phyloP scores from a whole-genome alignment of 2,329 filamentous ascomycete species.

The Colletotrichum horii region DNA sequence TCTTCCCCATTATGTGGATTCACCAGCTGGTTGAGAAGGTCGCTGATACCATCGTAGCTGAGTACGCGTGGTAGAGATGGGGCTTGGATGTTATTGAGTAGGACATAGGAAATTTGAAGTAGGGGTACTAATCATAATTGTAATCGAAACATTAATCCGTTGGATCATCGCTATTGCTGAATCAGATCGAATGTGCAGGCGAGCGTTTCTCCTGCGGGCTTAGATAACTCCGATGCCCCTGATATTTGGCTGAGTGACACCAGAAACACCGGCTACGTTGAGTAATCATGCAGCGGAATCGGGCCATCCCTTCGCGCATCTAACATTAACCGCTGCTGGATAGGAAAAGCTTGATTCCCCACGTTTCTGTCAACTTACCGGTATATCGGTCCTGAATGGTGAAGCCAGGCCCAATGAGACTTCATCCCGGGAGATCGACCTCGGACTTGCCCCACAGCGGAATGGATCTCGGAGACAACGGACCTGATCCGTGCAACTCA shows the following conservation, averaged over 20 bases:
- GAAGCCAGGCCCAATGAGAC: not conserved
- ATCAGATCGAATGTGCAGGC: not conserved
- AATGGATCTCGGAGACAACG: not conserved
- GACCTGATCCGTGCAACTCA: not conserved
- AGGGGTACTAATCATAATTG: not conserved
- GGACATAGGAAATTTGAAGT: not conserved
- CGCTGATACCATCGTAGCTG: slow-evolving; percentile 24
- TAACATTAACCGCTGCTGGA: not conserved
- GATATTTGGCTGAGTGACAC: not conserved
- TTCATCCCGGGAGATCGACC: not conserved
- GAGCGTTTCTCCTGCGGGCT: not conserved
- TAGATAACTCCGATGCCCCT: not conserved
- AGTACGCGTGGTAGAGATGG: not conserved
- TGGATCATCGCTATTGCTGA: not conserved
- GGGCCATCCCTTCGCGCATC: not conserved
- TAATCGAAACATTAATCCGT: not conserved
- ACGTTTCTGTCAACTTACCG: not conserved
- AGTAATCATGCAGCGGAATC: not conserved
- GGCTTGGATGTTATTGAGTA: not conserved
- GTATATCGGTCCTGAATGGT: not conserved
- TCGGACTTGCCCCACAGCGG: not conserved
- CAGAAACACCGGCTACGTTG: not conserved
- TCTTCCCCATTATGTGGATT: slow-evolving; percentile 50
- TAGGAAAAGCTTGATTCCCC: not conserved
- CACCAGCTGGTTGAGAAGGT: slow-evolving; percentile 67